These are phyloP conservation scores for Thielaviopsis musarum DNA, from an alignment of 2,329 filamentous ascomycete genomes.

Conservation along the genomic window DNA sequence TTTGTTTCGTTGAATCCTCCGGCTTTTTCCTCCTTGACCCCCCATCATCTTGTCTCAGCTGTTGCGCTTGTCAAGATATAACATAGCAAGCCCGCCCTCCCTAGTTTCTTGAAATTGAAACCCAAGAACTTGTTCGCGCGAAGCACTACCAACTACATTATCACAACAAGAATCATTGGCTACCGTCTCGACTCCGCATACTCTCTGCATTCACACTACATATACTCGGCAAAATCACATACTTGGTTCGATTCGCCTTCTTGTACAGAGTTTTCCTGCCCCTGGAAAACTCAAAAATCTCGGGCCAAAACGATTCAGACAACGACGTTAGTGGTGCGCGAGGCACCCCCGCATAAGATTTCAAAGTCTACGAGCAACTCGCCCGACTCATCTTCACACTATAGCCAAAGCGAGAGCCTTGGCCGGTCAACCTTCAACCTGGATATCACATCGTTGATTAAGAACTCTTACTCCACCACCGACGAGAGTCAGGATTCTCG, in stretches of 20 bases:
- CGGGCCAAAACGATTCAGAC: conserved; percentile 2
- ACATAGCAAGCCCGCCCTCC: neutral
- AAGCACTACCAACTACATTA: neutral
- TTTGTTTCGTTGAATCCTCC: neutral
- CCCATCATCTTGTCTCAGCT: neutral
- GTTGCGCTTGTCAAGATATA: neutral
- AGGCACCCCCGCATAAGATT: conserved; percentile 8
- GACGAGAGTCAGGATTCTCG: conserved; percentile 46
- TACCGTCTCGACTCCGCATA: no score
- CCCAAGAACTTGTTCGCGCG: neutral
- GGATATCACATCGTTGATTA: conserved; percentile 88
- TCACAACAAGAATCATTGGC: neutral
- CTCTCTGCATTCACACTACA: no score
- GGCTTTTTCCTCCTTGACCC: neutral
- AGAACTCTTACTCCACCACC: conserved; percentile 44
- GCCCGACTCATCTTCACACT: neutral
- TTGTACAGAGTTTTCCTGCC: neutral
- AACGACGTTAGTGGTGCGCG: conserved; percentile 11
- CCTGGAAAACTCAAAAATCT: neutral
- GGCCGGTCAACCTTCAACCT: conserved; percentile 46
- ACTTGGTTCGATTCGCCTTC: neutral
- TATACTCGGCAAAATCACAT: no score
- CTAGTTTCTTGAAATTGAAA: neutral
- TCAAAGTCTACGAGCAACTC: neutral
- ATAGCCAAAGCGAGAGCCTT: neutral